Base-by-base conservation (phyloP, 2,329 filamentous ascomycete species). In the Penicillium glabrum region DNA sequence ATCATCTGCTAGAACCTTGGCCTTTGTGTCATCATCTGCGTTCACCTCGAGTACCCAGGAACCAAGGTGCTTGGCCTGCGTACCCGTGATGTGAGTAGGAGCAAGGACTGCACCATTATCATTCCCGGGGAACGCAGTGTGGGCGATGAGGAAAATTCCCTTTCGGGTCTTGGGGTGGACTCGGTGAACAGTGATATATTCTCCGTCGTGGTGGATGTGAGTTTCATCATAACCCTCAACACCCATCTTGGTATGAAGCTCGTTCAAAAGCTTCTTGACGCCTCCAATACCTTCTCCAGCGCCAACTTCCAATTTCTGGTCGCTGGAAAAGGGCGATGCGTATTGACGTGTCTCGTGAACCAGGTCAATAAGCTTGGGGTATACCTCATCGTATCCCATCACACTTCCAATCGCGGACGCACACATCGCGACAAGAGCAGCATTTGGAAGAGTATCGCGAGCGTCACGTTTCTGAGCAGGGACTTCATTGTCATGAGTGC, bases 331-430 rank as follows among this genome's bases (percentile, higher is more conserved):
- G 55, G 86, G 82, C 0, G 91, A 95, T 0, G 86, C 85, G 75
- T 99, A 99, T 2, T 89, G 79, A 33, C 95, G 84, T 24, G 85
- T 96, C 75, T 99, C 95, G 53, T 91, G 86, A 16, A 99, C 95
- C 16, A 99, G 83, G 67, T 99, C 92, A n/a, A 99, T 86, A 54
- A 97, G 82, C 65, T 89, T 88, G 1, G 95, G 95, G 66, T 98
- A 99, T 58, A 98, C 87, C 74, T 99, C 95, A 70, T 99, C 95
- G 68, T 96, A 98, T 1, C 95, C 95, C 87, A 98, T 96, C 47
- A 98, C 95, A 70, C 95, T 98, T 45, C 95, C 95, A 8, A 89
- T 93, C 1, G 93, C 91, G 66, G 91, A 96, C 24, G 92, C 87
- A 74, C 96, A 99, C 93, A 99, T 97, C 70, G 88, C 89, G 37